phyloP scores from a whole-genome alignment of 768 basidiomycete genomes.

The Dendrothele bispora region DNA sequence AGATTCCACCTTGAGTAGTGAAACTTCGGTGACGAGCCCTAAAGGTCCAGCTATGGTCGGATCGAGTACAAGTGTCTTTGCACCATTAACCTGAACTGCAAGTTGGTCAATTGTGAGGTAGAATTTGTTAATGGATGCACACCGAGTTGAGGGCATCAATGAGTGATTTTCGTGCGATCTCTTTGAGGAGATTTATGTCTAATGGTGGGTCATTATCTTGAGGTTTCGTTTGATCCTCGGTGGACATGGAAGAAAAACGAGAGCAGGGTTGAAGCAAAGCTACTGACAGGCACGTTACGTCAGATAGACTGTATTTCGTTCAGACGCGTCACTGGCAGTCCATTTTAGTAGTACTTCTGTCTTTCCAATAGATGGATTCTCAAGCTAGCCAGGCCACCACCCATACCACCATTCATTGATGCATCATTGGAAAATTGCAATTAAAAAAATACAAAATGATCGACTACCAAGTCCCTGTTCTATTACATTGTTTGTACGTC shows the following conservation, averaged over 20 bases:
- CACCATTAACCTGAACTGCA: conserved; percentile 72
- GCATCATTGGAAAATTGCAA: too few relatives aligned
- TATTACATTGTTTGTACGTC: too few relatives aligned
- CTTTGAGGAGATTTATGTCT: conserved; percentile 69
- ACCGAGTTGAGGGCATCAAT: conserved; percentile 87
- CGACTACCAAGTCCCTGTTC: too few relatives aligned
- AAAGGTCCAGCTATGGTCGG: conserved; percentile 85
- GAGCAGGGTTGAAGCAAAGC: conserved; percentile 5
- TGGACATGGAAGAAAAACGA: conserved; percentile 22
- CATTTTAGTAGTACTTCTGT: too few relatives aligned
- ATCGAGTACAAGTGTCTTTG: conserved; percentile 96
- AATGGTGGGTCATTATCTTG: conserved; percentile 39
- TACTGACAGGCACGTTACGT: too few relatives aligned
- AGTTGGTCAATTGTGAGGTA: conserved; percentile 3
- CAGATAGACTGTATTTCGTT: too few relatives aligned
- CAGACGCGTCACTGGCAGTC: too few relatives aligned
- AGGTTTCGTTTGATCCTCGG: conserved; percentile 37
- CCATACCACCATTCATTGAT: too few relatives aligned
- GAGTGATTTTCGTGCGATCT: conserved; percentile 76
- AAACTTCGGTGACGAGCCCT: conserved; percentile 93
- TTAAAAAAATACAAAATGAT: too few relatives aligned
- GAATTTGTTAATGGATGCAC: neutral
- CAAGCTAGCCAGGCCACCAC: too few relatives aligned
- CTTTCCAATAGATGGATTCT: too few relatives aligned
- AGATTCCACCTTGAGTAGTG: conserved; percentile 76